Evolutionary conservation across 179 eudicot species (phyloP), one percentile per base, ranked within the genome.

Genomic region (Beta macrorhiza): DNA sequence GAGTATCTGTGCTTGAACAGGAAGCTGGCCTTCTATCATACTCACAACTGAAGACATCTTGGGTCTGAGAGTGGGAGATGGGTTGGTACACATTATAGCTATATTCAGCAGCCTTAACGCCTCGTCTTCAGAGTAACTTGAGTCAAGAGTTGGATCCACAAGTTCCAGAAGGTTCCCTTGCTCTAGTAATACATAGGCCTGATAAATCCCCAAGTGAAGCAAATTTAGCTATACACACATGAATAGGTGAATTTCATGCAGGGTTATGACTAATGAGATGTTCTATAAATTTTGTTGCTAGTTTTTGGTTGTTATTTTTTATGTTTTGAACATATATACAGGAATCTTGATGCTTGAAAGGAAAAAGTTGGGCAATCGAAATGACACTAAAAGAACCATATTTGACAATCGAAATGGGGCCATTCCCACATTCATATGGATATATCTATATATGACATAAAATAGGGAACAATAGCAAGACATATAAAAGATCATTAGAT

Each of bases 41-140:
- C 89, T 84, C 79, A 92, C 91, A 8, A 83, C 98, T 0, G 89
- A 80, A 8, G 95, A 92, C 98, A 94, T 94, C n/a, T 85, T 20
- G 7, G 97, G 97, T 73, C 97, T 87, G 2, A 92, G 89, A 19
- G 90, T 86, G 6, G 95, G 95, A 80, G 97, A 92, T 7, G 91
- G 92, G 75, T 91, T 94, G 37, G 93, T 89, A 74, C 98, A 94
- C 57, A 92, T 22, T 12, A 93, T 82, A 7, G 93, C 90, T 74
- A 93, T 10, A 74, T 90, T 91, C 25, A 92, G 77, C 84, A 91
- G 83, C 63, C 82, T 85, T 77, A 79, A 2, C 15, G 91, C 97
- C 84, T 93, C 98, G 65, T 92, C 84, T 75, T 87, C 25, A 0
- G 92, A 79, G 86, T 89, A 93, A 68, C 83, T 79, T 78, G 87